Conservation (phyloP, 345 rosid species). For the Gynandropsis gynandra region DNA sequence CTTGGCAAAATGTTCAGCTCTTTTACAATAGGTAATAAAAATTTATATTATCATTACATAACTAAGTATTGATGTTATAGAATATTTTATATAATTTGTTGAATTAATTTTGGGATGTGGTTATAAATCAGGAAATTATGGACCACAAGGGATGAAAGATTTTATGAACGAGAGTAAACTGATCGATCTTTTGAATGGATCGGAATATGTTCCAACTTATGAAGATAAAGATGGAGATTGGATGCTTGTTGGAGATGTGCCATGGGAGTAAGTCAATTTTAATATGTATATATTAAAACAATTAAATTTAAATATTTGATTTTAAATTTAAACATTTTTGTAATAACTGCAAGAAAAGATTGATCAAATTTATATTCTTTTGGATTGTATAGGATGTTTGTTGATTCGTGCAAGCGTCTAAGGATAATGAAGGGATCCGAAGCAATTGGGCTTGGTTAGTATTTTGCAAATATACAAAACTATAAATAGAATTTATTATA, state of each 20-base stretch:
- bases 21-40: slow-evolving; percentile 57
- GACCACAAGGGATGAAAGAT: slow-evolving; percentile 71
- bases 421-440: slow-evolving; percentile 78
- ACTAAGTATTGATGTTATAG: background rate
- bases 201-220: slow-evolving; percentile 75
- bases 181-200: slow-evolving; percentile 64
- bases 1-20: slow-evolving; percentile 79
- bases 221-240: slow-evolving; percentile 91
- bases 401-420: slow-evolving; percentile 66
- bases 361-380: no score
- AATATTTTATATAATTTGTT: background rate
- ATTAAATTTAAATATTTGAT: background rate
- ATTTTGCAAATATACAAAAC: background rate
- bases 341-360: background rate
- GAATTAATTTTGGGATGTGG: background rate
- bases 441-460: slow-evolving; percentile 82
- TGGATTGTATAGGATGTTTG: slow-evolving; percentile 71
- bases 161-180: slow-evolving; percentile 77
- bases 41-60: background rate
- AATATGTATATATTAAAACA: background rate
- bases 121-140: slow-evolving; percentile 67
- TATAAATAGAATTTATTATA: no score
- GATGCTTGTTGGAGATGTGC: slow-evolving; percentile 96
- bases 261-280: slow-evolving; percentile 59
- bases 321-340: background rate